Percentiles rank a stretch among this genome's conserved stretches.
Conservation (phyloP, 257 asterid species). For the Solanum appendiculatum region DNA sequence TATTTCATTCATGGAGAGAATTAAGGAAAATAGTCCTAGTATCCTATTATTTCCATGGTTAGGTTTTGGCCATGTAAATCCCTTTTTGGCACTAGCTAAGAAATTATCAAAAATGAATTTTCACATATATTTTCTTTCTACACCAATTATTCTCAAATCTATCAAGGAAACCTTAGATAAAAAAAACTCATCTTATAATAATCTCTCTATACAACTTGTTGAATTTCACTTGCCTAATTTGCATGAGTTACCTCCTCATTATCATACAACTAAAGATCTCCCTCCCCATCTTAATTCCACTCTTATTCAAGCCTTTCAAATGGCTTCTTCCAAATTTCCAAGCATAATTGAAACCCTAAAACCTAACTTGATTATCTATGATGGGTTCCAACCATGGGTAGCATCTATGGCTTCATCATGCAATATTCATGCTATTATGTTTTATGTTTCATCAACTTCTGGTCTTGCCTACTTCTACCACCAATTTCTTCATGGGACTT, state of each 20-base stretch:
- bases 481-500: neutral
- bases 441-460: conserved; percentile 21
- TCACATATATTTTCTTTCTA: conserved; percentile 19
- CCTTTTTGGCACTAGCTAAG: conserved; percentile 41
- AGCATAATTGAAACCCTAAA: conserved; percentile 6
- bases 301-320: conserved; percentile 17
- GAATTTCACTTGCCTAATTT: conserved; percentile 21
- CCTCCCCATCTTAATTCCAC: conserved; percentile 33
- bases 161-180: conserved; percentile 16
- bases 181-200: neutral
- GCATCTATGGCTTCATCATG: conserved; percentile 1
- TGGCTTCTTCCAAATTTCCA: conserved; percentile 18
- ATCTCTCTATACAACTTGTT: conserved; percentile 15
- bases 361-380: conserved; percentile 38
- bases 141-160: conserved; percentile 33
- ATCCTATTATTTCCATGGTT: conserved; percentile 37
- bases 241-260: conserved; percentile 30
- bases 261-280: conserved; percentile 45
- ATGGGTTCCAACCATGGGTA: conserved; percentile 26
- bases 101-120: conserved; percentile 16
- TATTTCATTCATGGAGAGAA: neutral
- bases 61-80: conserved; percentile 47
- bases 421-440: conserved; percentile 16
- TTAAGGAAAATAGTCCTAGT: neutral
- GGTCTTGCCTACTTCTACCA: conserved; percentile 12